A percentile compares a stretch with the other conserved stretches of the same genome.
These are phyloP conservation scores for Lactarius quietus DNA, from an alignment of 768 basidiomycete species.

Conservation along the genomic window DNA sequence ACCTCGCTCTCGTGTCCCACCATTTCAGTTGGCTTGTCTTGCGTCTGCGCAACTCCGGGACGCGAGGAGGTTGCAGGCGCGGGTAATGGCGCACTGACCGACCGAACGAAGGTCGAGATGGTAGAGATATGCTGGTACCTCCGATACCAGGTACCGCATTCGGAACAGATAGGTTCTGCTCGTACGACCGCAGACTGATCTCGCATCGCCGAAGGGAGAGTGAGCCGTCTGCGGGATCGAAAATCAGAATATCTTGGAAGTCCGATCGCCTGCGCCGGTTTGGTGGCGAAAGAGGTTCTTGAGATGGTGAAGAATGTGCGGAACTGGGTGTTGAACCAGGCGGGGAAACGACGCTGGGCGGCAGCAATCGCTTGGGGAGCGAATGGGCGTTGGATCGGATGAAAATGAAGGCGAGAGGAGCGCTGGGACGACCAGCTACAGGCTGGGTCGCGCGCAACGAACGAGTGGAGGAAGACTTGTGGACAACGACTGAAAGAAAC, in stretches of 20 bases:
- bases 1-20: constrained; percentile 41
- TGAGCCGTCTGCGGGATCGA: constrained; percentile 55
- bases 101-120: constrained; percentile 46
- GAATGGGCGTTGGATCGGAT: constrained; percentile 36
- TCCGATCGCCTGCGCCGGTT: constrained; percentile 38
- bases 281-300: constrained; percentile 31
- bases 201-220: constrained; percentile 54
- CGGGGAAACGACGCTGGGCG: constrained; percentile 30
- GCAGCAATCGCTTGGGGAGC: constrained; percentile 42
- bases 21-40: constrained; percentile 37
- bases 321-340: constrained; percentile 33
- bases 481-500: constrained; percentile 46
- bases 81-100: constrained; percentile 35
- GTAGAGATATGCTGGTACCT: constrained; percentile 61
- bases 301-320: constrained; percentile 32
- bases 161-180: constrained; percentile 29
- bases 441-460: constrained; percentile 42
- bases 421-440: constrained; percentile 28
- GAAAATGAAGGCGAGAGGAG: constrained; percentile 56
- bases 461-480: constrained; percentile 55
- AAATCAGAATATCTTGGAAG: constrained; percentile 64
- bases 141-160: constrained; percentile 33
- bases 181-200: constrained; percentile 38
- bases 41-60: constrained; percentile 38
- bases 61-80: constrained; percentile 16